phyloP scores from a whole-genome alignment of 2,329 filamentous ascomycete genomes.

The Blumeria graminis region DNA sequence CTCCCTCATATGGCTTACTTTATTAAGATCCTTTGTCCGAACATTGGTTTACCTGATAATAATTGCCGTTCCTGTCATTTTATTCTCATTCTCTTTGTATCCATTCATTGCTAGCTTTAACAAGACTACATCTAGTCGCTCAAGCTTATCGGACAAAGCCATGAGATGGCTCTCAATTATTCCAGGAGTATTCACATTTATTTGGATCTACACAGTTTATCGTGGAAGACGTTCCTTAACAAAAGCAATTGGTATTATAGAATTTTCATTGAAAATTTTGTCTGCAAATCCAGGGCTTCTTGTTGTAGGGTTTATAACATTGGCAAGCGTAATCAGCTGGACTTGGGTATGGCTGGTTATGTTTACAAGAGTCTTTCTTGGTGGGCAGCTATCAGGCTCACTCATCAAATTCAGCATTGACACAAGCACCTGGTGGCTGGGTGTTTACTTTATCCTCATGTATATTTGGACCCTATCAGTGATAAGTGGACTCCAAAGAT shows the following conservation, averaged over 20 bases:
- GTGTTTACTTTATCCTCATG: conserved; percentile 73
- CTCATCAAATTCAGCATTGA: conserved; percentile 52
- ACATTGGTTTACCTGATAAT: conserved; percentile 62
- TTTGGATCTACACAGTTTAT: conserved; percentile 69
- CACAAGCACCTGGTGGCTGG: conserved; percentile 81
- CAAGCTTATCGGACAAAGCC: conserved; percentile 57
- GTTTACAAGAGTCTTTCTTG: conserved; percentile 87
- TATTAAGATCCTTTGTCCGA: conserved; percentile 68
- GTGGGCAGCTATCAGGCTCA: conserved; percentile 54
- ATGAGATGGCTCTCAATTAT: conserved; percentile 75
- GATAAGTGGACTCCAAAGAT: conserved; percentile 68
- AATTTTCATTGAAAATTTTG: conserved; percentile 76
- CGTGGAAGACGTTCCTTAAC: conserved; percentile 58
- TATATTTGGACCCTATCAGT: conserved; percentile 89
- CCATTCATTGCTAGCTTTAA: conserved; percentile 67
- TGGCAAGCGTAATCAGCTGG: conserved; percentile 58
- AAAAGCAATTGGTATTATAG: conserved; percentile 68
- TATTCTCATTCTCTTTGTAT: conserved; percentile 78
- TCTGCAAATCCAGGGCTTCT: conserved; percentile 65
- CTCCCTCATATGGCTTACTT: conserved; percentile 71
- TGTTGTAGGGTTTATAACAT: conserved; percentile 54
- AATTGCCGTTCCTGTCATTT: conserved; percentile 61
- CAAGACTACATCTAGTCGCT: conserved; percentile 48
- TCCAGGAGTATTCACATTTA: conserved; percentile 44
- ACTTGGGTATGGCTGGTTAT: conserved; percentile 93